Evolutionary conservation across 352 stramenopile genomes (phyloP), one percentile per base, ranked within the genome.

Genomic region (Pythium aristosporum): DNA sequence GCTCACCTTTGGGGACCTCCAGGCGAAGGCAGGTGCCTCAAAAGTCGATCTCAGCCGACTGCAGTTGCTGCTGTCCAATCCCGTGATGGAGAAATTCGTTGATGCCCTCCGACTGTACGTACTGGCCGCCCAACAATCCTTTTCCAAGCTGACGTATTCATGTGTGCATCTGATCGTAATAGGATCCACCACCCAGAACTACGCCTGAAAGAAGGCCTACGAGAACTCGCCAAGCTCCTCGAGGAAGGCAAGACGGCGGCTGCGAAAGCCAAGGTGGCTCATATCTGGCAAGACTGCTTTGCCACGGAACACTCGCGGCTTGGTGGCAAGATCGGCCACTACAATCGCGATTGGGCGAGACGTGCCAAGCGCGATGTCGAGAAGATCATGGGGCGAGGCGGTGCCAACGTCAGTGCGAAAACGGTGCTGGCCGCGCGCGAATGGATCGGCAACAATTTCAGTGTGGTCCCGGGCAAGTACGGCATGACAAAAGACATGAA

Each of bases 401-500:
- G 80, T 16, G 44, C 56, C 13, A 85, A 84, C 21, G 32, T 90
- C 50, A 87, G 71, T 11, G 47, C 60, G 2, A 88, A 90, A 72
- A 80, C 65, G 2, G 74, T 94, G 0, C 64, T 74, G 16, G 63
- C 77, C 15, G 82, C 83, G 9, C 67, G 81, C 16, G 80, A 89
- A 36, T 94, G 85, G 85, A 82, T 92, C 37, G 67, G 62, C 15
- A 89, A 82, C 37, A 77, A 82, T 44, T 94, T 94, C 59, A 73
- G 71, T 11, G 85, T 92, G n/a, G 71, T 75, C 1, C 82, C 85
- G 7, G 85, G 85, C 3, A 87, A 73, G 50, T 79, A 81, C 32
- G 83, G 83, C 6, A 92, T 94, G 32, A 85, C 80, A 1, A 88
- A 86, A 28, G 82, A 94, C 47, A 92, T 92, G 85, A 91, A 92